Evolutionary conservation across 305 asterid genomes (phyloP).

Genomic region (Withania somnifera): DNA sequence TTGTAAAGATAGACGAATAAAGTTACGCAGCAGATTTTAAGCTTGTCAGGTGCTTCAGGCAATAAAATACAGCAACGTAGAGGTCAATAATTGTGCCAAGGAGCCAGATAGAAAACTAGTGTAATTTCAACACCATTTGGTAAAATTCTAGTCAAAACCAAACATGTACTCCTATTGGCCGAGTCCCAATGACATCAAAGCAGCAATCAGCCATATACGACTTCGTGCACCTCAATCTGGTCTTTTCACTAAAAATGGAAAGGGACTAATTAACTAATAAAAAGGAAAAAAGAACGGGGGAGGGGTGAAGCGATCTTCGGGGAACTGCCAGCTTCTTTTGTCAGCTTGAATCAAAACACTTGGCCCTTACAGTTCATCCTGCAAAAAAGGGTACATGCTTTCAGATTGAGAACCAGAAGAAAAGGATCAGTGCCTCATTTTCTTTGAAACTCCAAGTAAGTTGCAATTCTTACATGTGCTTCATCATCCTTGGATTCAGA

Average conservation of each 20-base stretch:
- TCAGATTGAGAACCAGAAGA: not conserved
- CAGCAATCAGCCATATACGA: constrained; percentile 10
- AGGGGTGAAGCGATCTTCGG: not conserved
- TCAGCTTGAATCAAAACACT: constrained; percentile 6
- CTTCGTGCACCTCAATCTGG: constrained; percentile 18
- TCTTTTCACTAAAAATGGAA: constrained; percentile 7
- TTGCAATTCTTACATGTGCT: constrained; percentile 37
- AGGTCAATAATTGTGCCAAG: no score
- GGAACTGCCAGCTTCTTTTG: constrained; percentile 11
- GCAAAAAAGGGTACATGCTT: constrained; percentile 11
- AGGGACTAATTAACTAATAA: constrained; percentile 15
- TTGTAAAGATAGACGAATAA: no score
- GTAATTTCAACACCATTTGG: not conserved
- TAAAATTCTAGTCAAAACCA: constrained; percentile 4
- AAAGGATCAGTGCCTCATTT: not conserved
- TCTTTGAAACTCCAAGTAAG: not conserved
- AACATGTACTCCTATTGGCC: constrained; percentile 12
- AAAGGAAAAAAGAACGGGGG: constrained; percentile 9
- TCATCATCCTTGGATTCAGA: constrained; percentile 30
- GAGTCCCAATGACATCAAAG: constrained; percentile 17
- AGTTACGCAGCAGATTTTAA: no score
- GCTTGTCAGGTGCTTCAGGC: no score
- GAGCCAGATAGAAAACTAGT: not conserved
- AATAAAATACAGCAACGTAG: no score
- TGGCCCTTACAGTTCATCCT: constrained; percentile 65